Base-by-base conservation (phyloP, 2,329 filamentous ascomycete species). In the Ophiosphaerella herpotricha region DNA sequence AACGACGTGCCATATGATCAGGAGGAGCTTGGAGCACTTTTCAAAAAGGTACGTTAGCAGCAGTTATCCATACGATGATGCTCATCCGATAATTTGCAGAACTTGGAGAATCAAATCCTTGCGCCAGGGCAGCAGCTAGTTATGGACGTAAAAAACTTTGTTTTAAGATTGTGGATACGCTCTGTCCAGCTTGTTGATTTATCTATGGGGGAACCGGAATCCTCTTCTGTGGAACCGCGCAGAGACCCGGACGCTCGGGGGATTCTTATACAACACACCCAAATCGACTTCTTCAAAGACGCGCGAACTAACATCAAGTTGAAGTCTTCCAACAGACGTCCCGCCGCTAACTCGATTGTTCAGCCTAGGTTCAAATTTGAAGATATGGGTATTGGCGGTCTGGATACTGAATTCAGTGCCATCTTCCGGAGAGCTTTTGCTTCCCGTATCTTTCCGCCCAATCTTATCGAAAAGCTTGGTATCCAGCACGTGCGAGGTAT, bases 401-500 rank as follows among this genome's bases (percentile, higher is more conserved):
- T 99, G 34, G 93, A 96, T 67, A 84, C 86, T 31, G 93, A 99
- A 73, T 97, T 99, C 71, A 88, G 88, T 53, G 91, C 90, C 53
- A 97, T 99, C 64, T 99, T 99, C 78, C 86, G 94, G 66, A 85
- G 94, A 82, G 95, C 94, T 4, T 99, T 99, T 67, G 92, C 92
- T 1, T 97, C 94, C 33, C 91, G 94, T 58, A 91, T 97, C 58
- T 95, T 97, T 70, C 93, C 94, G 5, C 92, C 91, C 0, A 90
- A 88, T 0, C 75, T 97, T 31, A 88, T 97, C 11, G 89, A 96
- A 57, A 94, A 95, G 75, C 83, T 99, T 53, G 94, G 93, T 52
- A 96, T 99, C 57, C 88, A 93, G 72, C 94, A 99, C 78, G 94
- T 99, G 49, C 95, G 95, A 74, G 94, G 94, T 77, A 92, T 99